phyloP scores from a whole-genome alignment of 257 asterid species.

The Rubia yunnanensis region DNA sequence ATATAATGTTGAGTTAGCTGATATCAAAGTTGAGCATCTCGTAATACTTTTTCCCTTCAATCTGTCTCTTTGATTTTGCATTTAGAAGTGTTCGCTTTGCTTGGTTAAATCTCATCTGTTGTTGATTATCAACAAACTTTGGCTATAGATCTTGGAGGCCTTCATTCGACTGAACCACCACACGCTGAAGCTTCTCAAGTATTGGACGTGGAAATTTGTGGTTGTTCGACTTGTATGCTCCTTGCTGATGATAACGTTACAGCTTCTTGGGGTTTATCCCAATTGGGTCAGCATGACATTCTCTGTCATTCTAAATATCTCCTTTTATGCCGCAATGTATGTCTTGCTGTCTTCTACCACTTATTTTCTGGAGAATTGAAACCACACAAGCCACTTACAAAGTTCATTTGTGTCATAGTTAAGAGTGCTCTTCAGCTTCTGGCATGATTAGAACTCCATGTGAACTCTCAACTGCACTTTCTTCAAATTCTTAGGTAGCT shows the following conservation, averaged over 20 bases:
- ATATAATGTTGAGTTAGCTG: no score
- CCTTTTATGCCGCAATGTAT: slow-evolving; percentile 73
- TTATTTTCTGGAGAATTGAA: slow-evolving; percentile 75
- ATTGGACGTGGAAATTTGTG: slow-evolving; percentile 94
- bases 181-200: slow-evolving; percentile 51
- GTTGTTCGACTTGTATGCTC: slow-evolving; percentile 75
- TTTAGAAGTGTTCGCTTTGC: no score
- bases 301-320: slow-evolving; percentile 56
- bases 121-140: no score
- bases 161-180: slow-evolving; percentile 64
- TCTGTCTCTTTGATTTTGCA: no score
- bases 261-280: slow-evolving; percentile 62
- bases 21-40: no score
- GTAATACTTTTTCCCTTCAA: no score
- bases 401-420: slow-evolving; percentile 88
- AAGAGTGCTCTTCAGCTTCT: slow-evolving; percentile 83
- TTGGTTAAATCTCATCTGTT: no score
- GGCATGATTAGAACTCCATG: no score
- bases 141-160: no score
- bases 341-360: slow-evolving; percentile 73
- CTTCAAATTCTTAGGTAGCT: no score
- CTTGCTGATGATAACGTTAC: slow-evolving; percentile 55
- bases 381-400: slow-evolving; percentile 79
- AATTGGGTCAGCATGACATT: slow-evolving; percentile 82
- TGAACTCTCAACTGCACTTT: no score